These are phyloP conservation scores for Gamarada debralockiae DNA, from an alignment of 495 filamentous ascomycete species.

Conservation along the genomic window DNA sequence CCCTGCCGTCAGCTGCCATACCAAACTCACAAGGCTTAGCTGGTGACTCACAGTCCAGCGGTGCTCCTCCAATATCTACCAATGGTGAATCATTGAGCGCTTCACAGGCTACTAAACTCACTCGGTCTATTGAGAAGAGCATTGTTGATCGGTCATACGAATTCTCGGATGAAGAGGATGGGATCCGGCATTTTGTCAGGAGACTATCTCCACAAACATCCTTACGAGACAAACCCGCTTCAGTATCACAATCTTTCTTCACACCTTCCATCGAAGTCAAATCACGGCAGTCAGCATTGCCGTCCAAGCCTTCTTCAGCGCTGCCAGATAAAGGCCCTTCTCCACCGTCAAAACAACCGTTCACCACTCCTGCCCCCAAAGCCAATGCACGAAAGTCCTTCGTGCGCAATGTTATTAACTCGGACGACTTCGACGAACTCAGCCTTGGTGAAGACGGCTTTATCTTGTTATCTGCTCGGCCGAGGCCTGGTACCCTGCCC, in stretches of 20 bases:
- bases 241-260: background rate
- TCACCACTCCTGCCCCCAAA: background rate
- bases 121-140: conserved; percentile 26
- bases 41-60: background rate
- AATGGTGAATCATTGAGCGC: background rate
- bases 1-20: background rate
- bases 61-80: background rate
- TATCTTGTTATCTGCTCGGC: conserved; percentile 21
- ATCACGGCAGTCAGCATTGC: background rate
- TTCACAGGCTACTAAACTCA: background rate
- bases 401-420: background rate
- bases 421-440: conserved; percentile 33
- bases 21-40: background rate
- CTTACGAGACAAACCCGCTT: background rate
- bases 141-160: conserved; percentile 31
- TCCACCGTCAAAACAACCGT: background rate
- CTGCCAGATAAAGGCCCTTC: background rate
- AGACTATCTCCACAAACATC: conserved; percentile 1
- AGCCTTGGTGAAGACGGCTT: conserved; percentile 25
- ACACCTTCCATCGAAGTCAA: background rate
- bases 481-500: background rate
- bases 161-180: conserved; percentile 40
- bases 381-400: background rate
- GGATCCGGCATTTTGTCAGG: conserved; percentile 13
- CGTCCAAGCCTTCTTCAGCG: background rate